Base-by-base conservation (phyloP, 2,329 filamentous ascomycete species). In the Colletotrichum sp. region DNA sequence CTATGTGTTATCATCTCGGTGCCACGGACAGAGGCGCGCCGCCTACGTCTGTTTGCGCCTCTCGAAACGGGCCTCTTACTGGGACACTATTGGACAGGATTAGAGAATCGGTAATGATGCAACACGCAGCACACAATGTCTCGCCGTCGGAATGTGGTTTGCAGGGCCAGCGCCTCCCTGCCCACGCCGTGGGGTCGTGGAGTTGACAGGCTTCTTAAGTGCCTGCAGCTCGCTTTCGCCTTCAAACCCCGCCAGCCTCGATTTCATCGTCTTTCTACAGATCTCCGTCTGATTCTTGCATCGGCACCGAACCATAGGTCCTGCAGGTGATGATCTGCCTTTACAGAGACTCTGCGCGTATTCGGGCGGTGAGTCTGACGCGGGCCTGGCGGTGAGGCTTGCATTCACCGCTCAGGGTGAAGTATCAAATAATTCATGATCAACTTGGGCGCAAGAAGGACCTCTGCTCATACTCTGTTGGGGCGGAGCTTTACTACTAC, bases 221-320 rank as follows among this genome's bases (percentile, higher is more conserved):
- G 61, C 36, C 39, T 75, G 72, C 72, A 75, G 72, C 68, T 68
- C 61, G 68, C 72, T 75, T 66, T 75, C 52, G 61, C 55, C 27
- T 25, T 61, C 61, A n/a, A 52, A 52, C 44, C 28, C 36, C 36
- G 44, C 61, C 57, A 32, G 59, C 57, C 39, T 34, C 12, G n/a
- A 57, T 12, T 57, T 27, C n/a, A 25, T 34, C 65, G 16, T n/a
- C 36, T 30, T n/a, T 60, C 65, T 61, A 34, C 55, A 61, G 36
- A 61, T 52, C 22, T 22, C 28, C 28, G 63, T 68, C 27, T 32
- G 63, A 68, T 59, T 32, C 28, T 68, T 36, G 19, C 52, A 48
- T 72, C 25, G 11, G 27, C 12, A 32, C 59, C 28, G 59, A n/a
- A 22, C 15, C 57, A 61, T 34, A 9, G 6, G 25, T 39, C 55